These are phyloP conservation scores for Coemansia sp. DNA, from an alignment of 192 early-diverging fungal genomes.

Conservation along the genomic window DNA sequence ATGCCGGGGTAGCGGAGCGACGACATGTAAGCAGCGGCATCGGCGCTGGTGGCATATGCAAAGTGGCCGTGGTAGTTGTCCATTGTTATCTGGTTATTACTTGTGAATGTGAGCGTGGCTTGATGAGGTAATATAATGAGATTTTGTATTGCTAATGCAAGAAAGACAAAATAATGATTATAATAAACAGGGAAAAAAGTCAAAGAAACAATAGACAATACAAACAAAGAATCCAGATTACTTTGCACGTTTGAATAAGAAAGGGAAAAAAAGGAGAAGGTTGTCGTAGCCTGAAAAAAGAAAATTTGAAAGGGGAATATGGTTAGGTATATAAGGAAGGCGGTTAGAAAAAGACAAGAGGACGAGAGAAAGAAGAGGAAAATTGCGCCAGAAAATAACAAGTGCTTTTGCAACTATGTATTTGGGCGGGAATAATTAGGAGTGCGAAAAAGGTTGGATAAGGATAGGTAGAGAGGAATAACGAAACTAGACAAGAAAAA, in stretches of 20 bases:
- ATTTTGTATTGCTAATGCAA: constrained; percentile 1
- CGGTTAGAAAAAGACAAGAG: neutral
- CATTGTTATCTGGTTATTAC: constrained; percentile 17
- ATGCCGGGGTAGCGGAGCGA: constrained; percentile 31
- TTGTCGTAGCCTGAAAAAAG: neutral
- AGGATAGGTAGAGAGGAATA: neutral
- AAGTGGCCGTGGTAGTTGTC: constrained; percentile 51
- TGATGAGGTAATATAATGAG: neutral
- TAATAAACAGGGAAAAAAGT: neutral
- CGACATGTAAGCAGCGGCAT: constrained; percentile 32
- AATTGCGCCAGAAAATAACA: too few species aligned
- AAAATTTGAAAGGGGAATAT: neutral
- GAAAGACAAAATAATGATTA: neutral
- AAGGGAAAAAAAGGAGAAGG: neutral
- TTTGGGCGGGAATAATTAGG: neutral
- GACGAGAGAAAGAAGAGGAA: neutral
- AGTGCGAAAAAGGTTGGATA: neutral
- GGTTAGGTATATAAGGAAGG: neutral
- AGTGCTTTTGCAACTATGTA: neutral
- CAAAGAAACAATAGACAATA: neutral
- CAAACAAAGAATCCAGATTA: neutral
- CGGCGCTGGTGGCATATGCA: constrained; percentile 48
- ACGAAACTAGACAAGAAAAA: neutral
- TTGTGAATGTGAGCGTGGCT: neutral
- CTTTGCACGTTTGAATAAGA: neutral